phyloP scores from a whole-genome alignment of 2,329 filamentous ascomycete species.

The Trichoderma sp. region DNA sequence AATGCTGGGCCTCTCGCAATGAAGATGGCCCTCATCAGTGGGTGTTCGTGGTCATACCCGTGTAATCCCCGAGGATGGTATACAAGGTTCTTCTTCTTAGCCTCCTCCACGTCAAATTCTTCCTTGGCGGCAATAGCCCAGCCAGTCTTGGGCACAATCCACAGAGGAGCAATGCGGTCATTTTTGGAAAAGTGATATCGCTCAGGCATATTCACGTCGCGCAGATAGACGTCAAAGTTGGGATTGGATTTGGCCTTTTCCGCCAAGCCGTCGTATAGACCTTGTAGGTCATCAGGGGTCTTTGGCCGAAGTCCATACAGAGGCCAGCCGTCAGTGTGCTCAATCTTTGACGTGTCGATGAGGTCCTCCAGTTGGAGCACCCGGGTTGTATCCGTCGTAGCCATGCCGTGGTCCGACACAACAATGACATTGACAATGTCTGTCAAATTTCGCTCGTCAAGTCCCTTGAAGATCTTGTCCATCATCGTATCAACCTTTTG shows the following conservation, averaged over 20 bases:
- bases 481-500: constrained; percentile 80
- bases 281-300: constrained; percentile 63
- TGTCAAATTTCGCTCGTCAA: constrained; percentile 81
- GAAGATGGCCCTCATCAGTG: constrained; percentile 95
- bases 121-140: constrained; percentile 85
- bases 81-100: constrained; percentile 60
- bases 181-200: constrained; percentile 91
- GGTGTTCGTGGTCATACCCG: constrained; percentile 93
- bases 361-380: constrained; percentile 89
- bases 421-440: constrained; percentile 89
- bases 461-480: constrained; percentile 70
- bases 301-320: constrained; percentile 85
- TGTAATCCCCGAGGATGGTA: constrained; percentile 87
- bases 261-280: constrained; percentile 64
- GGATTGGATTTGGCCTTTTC: constrained; percentile 62
- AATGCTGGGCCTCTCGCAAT: constrained; percentile 91
- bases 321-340: constrained; percentile 92
- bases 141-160: constrained; percentile 89
- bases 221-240: constrained; percentile 83
- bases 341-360: constrained; percentile 73
- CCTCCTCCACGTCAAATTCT: constrained; percentile 73
- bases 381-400: constrained; percentile 78
- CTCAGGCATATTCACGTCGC: constrained; percentile 84
- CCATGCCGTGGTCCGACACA: constrained; percentile 99
- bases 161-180: constrained; percentile 86